Conservation (phyloP, 2,329 filamentous ascomycete species). For the Chalaropsis thielavioides region DNA sequence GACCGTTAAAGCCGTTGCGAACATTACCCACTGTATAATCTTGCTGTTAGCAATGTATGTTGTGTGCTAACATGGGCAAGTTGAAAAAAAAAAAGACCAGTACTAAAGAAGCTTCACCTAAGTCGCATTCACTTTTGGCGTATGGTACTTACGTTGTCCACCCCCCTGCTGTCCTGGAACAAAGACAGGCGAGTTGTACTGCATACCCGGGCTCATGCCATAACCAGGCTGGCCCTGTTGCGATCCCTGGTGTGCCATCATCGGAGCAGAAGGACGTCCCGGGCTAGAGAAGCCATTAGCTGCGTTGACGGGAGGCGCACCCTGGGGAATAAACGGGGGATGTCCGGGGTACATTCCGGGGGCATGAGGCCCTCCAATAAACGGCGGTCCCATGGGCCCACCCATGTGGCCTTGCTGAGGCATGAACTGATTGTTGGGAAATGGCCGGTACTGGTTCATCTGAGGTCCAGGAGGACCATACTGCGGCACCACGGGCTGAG, state of each 20-base stretch:
- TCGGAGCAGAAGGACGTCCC: conserved; percentile 59
- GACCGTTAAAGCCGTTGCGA: conserved; percentile 42
- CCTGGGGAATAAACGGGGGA: conserved; percentile 48
- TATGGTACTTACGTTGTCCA: conserved; percentile 52
- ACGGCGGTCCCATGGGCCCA: conserved; percentile 69
- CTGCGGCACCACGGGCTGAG: conserved; percentile 57
- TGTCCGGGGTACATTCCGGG: conserved; percentile 53
- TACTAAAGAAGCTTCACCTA: too few relatives aligned
- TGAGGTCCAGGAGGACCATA: conserved; percentile 56
- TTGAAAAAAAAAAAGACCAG: too few relatives aligned
- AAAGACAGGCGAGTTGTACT: conserved; percentile 62
- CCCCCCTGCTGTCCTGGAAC: conserved; percentile 47
- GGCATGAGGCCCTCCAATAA: conserved; percentile 60
- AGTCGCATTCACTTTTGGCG: background rate
- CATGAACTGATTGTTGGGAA: conserved; percentile 52
- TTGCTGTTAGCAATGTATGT: conserved; percentile 7
- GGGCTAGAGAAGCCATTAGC: conserved; percentile 81
- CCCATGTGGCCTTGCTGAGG: conserved; percentile 62
- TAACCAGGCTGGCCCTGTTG: conserved; percentile 74
- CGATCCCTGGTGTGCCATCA: conserved; percentile 92
- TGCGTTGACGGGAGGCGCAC: conserved; percentile 38
- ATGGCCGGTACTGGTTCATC: conserved; percentile 55
- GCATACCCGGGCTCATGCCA: conserved; percentile 61
- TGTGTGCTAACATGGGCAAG: conserved; percentile 6
- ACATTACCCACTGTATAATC: conserved; percentile 40